Conservation (phyloP, 345 rosid species). For the Brassica carinata region DNA sequence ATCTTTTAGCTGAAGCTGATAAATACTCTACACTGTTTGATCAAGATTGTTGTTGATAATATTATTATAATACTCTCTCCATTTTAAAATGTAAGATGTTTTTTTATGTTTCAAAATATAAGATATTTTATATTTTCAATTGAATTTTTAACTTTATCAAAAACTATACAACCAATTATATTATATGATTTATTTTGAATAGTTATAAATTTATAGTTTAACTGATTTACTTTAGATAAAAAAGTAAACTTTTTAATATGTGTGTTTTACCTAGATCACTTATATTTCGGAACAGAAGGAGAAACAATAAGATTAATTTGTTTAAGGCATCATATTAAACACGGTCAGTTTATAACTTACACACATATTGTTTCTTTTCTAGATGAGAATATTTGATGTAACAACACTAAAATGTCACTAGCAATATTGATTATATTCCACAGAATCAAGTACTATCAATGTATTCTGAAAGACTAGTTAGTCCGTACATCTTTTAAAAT, state of each 20-base stretch:
- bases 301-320: not conserved
- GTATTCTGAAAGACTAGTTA: not conserved
- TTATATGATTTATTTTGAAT: too few relatives aligned
- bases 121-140: not conserved
- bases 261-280: not conserved
- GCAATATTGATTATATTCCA: slow-evolving; percentile 32
- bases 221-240: too few relatives aligned
- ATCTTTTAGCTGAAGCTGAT: slow-evolving; percentile 19
- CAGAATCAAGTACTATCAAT: slow-evolving; percentile 20
- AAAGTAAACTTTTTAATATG: too few relatives aligned
- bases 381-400: slow-evolving; percentile 40
- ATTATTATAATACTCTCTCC: slow-evolving; percentile 1
- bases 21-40: slow-evolving; percentile 21
- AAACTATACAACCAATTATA: not conserved
- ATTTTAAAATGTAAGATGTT: not conserved
- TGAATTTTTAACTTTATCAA: not conserved
- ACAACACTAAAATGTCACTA: slow-evolving; percentile 27
- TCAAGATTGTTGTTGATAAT: slow-evolving; percentile 22
- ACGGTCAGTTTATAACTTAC: slow-evolving; percentile 25
- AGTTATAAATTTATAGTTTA: not conserved
- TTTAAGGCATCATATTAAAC: slow-evolving; percentile 14
- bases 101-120: too few relatives aligned
- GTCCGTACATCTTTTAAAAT: slow-evolving; percentile 10
- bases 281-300: too few relatives aligned
- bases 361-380: slow-evolving; percentile 34